Percentiles rank a stretch among this genome's conserved stretches.
Conservation (phyloP, 2,329 filamentous ascomycete species). For the Hypomyces perniciosus region DNA sequence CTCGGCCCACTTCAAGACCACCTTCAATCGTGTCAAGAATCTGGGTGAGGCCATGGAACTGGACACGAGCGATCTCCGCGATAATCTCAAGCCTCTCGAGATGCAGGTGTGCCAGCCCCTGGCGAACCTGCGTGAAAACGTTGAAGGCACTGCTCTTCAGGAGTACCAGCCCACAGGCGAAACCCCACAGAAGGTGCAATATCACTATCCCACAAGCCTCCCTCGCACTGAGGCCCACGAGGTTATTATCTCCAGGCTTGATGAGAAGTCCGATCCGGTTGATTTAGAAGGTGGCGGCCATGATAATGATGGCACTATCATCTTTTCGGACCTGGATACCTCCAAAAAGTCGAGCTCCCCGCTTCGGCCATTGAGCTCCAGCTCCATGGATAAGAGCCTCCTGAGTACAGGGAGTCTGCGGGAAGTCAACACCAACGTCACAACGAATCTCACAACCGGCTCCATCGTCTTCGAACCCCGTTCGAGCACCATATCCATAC, state of each 20-base stretch:
- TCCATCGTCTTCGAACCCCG: conserved; percentile 37
- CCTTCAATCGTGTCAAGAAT: conserved; percentile 60
- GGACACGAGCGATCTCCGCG: conserved; percentile 52
- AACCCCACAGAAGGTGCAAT: conserved; percentile 75
- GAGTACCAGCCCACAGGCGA: conserved; percentile 83
- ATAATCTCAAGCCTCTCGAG: conserved; percentile 56
- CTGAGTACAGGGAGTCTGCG: conserved; percentile 41
- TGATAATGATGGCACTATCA: conserved; percentile 32
- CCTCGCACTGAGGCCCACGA: conserved; percentile 61
- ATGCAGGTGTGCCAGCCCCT: conserved; percentile 63
- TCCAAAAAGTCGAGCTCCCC: conserved; percentile 25
- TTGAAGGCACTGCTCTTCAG: conserved; percentile 57
- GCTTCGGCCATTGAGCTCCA: conserved; percentile 23
- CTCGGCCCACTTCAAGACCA: conserved; percentile 61
- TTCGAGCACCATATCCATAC: conserved; percentile 36
- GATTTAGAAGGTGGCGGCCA: conserved; percentile 5
- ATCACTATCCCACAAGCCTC: conserved; percentile 72
- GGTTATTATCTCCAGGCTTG: conserved; percentile 36
- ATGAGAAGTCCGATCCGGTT: conserved; percentile 21
- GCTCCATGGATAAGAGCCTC: conserved; percentile 24
- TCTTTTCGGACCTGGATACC: conserved; percentile 36
- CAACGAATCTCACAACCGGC: conserved; percentile 34
- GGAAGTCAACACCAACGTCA: conserved; percentile 50
- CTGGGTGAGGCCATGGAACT: conserved; percentile 63
- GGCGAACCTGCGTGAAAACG: conserved; percentile 61